Percentiles rank a stretch among this genome's conserved stretches.
phyloP scores from a whole-genome alignment of 495 filamentous ascomycete genomes.

The Penicillium cataractarum region DNA sequence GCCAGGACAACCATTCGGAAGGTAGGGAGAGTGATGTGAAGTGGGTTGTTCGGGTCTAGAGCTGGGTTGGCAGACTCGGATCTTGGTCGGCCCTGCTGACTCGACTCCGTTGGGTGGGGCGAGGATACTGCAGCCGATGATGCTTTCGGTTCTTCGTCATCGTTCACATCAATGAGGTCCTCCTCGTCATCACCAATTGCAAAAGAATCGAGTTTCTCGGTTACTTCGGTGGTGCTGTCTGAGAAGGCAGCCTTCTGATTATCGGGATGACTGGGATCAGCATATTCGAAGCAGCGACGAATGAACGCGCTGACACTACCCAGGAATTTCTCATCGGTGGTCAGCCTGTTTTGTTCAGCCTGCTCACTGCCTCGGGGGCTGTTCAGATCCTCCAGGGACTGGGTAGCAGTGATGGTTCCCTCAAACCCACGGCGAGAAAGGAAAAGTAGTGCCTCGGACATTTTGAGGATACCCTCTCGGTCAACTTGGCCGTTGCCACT shows the following conservation, averaged over 20 bases:
- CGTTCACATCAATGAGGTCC: slow-evolving; percentile 65
- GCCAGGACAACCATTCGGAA: slow-evolving; percentile 98
- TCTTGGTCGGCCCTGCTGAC: slow-evolving; percentile 25
- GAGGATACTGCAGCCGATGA: slow-evolving; percentile 22
- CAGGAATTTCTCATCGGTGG: slow-evolving; percentile 77
- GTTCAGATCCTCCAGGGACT: slow-evolving; percentile 40
- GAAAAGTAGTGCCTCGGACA: slow-evolving; percentile 93
- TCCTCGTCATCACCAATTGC: slow-evolving; percentile 80
- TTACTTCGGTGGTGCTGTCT: slow-evolving; percentile 33
- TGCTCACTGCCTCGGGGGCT: slow-evolving; percentile 28
- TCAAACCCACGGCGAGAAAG: slow-evolving; percentile 86
- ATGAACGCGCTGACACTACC: slow-evolving; percentile 95
- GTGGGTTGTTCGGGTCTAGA: slow-evolving; percentile 86
- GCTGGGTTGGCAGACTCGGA: slow-evolving; percentile 75
- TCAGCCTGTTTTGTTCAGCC: slow-evolving; percentile 43
- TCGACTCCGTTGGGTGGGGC: slow-evolving; percentile 4
- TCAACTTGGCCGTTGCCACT: slow-evolving; percentile 91
- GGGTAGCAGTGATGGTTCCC: slow-evolving; percentile 61
- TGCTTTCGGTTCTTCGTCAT: slow-evolving; percentile 34
- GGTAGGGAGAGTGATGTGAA: slow-evolving; percentile 95
- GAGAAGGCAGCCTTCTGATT: slow-evolving; percentile 46
- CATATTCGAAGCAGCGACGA: slow-evolving; percentile 95
- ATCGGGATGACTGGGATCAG: slow-evolving; percentile 82
- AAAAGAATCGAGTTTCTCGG: slow-evolving; percentile 63
- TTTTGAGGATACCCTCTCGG: slow-evolving; percentile 91